Evolutionary conservation across 2,329 filamentous ascomycete species (phyloP).

Genomic region (Fusarium buharicum): DNA sequence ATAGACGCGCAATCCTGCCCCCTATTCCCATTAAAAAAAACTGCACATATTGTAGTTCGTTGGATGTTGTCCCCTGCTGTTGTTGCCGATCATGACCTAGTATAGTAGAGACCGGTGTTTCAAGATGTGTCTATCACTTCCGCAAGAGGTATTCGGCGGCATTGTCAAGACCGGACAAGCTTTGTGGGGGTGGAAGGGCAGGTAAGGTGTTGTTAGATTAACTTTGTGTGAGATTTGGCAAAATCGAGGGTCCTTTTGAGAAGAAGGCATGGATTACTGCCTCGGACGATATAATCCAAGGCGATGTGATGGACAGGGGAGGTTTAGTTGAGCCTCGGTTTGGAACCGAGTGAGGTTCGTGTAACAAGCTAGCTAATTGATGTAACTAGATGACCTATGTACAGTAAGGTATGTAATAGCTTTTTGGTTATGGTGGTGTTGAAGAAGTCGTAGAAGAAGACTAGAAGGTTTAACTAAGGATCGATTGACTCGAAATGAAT

Average conservation of each 20-base stretch:
- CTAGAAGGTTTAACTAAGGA: constrained; percentile 23
- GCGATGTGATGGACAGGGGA: neutral
- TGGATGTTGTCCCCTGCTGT: constrained; percentile 17
- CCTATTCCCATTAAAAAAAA: constrained; percentile 14
- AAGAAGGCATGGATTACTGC: neutral
- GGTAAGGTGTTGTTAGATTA: constrained; percentile 32
- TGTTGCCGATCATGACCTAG: constrained; percentile 42
- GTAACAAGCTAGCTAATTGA: neutral
- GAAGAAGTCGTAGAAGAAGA: constrained; percentile 13
- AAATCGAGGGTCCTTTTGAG: constrained; percentile 19
- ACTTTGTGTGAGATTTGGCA: constrained; percentile 27
- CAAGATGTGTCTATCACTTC: constrained; percentile 49
- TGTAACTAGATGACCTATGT: too few relatives aligned
- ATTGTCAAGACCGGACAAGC: constrained; percentile 54
- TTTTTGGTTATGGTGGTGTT: too few relatives aligned
- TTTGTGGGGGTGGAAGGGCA: constrained; percentile 47
- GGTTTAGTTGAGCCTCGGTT: constrained; percentile 18
- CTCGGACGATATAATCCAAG: neutral
- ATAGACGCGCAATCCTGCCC: constrained; percentile 26
- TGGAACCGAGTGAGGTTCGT: neutral
- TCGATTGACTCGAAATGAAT: constrained; percentile 4
- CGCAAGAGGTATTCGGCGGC: constrained; percentile 41
- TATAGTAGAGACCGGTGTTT: constrained; percentile 49
- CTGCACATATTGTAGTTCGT: neutral
- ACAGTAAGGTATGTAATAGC: too few relatives aligned